Conservation (phyloP, 768 basidiomycete genomes). For the Crepidotus variabilis region DNA sequence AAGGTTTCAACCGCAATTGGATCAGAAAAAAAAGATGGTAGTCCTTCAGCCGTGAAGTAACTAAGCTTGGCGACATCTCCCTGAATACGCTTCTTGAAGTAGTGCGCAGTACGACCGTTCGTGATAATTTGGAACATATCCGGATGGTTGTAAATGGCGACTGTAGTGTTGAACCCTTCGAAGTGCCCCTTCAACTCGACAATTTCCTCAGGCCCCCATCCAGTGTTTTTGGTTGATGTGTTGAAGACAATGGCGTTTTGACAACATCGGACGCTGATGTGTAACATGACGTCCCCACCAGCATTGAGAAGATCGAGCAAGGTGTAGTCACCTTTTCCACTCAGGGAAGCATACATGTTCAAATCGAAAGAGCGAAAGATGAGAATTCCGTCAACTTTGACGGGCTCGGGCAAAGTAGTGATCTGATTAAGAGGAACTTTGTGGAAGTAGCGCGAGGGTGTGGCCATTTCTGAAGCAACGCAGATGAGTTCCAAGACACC, state of each 20-base stretch:
- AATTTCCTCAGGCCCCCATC: conserved; percentile 7
- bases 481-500: no score
- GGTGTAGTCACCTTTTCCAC: not conserved
- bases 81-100: conserved; percentile 8
- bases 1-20: conserved; percentile 3
- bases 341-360: not conserved
- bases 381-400: conserved; percentile 10
- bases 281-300: conserved; percentile 5
- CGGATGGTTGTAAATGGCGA: conserved; percentile 10
- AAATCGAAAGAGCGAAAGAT: conserved; percentile 9
- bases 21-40: conserved; percentile 6
- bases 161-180: not conserved
- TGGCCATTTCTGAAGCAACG: no score
- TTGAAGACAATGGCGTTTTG: conserved; percentile 12
- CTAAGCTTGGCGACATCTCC: not conserved
- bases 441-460: no score
- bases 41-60: not conserved
- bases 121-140: conserved; percentile 11
- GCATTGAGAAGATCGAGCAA: conserved; percentile 1
- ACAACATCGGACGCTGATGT: conserved; percentile 6
- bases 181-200: conserved; percentile 5
- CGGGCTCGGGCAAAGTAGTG: no score
- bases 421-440: no score
- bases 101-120: conserved; percentile 8
- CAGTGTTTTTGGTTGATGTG: not conserved